These are phyloP conservation scores for Przewalskia tangutica DNA, from an alignment of 257 asterid genomes.

Conservation along the genomic window DNA sequence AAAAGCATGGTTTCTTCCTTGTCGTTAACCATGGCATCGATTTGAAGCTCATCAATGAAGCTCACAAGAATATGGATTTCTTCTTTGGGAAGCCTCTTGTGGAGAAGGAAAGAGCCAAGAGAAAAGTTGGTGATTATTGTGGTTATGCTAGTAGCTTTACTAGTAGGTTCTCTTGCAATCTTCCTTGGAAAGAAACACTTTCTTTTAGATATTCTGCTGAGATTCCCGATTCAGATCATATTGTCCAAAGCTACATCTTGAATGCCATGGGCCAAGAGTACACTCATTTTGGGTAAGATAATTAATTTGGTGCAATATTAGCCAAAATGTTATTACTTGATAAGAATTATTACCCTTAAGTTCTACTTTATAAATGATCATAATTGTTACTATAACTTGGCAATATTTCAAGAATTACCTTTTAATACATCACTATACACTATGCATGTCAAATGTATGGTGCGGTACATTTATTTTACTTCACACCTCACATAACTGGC, in stretches of 20 bases:
- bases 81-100: conserved; percentile 40
- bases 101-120: conserved; percentile 38
- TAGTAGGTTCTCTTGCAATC: conserved; percentile 56
- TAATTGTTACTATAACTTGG: background rate
- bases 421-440: background rate
- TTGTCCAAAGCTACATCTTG: conserved; percentile 31
- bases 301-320: background rate
- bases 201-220: conserved; percentile 44
- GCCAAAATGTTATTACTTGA: background rate
- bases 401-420: background rate
- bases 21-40: conserved; percentile 68
- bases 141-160: conserved; percentile 83
- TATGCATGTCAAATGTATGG: background rate
- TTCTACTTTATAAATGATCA: background rate
- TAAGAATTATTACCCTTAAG: background rate
- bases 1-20: conserved; percentile 51
- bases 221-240: conserved; percentile 1
- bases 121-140: conserved; percentile 51
- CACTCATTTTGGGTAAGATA: conserved; percentile 44
- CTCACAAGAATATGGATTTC: conserved; percentile 22
- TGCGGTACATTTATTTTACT: background rate
- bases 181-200: conserved; percentile 85
- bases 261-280: conserved; percentile 42
- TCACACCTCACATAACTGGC: too few relatives aligned
- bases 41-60: conserved; percentile 30